phyloP scores from a whole-genome alignment of 1,284 basidiomycete genomes.

The Ganoderma boninense region DNA sequence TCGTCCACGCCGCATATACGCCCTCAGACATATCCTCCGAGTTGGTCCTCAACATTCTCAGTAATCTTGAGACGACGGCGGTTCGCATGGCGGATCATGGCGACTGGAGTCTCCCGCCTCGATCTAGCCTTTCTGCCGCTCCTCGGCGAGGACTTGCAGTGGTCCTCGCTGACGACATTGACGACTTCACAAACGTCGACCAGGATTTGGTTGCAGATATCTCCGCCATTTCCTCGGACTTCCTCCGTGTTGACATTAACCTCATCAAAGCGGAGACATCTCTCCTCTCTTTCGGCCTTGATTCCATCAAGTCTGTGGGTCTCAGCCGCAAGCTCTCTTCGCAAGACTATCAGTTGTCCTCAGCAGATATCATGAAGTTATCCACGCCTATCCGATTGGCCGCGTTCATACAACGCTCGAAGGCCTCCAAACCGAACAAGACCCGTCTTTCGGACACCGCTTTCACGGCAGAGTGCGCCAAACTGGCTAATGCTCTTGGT shows the following conservation, averaged over 20 bases:
- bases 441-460: conserved; percentile 32
- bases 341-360: conserved; percentile 43
- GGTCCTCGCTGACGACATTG: not conserved
- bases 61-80: conserved; percentile 26
- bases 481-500: conserved; percentile 30
- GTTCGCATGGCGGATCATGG: conserved; percentile 20
- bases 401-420: conserved; percentile 14
- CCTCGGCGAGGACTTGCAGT: not conserved
- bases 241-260: conserved; percentile 44
- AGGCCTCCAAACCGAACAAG: conserved; percentile 15
- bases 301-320: conserved; percentile 58
- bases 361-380: conserved; percentile 46
- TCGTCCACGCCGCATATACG: conserved; percentile 45
- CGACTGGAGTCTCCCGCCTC: conserved; percentile 13
- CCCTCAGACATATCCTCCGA: conserved; percentile 35
- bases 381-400: conserved; percentile 34
- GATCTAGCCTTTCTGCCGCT: not conserved
- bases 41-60: conserved; percentile 37
- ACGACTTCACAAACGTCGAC: conserved; percentile 16
- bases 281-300: conserved; percentile 55
- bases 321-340: conserved; percentile 47
- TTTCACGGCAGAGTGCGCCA: conserved; percentile 28
- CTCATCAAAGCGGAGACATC: conserved; percentile 45
- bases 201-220: conserved; percentile 34
- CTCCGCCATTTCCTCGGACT: conserved; percentile 43